Base-by-base conservation (phyloP, 108 stramenopile species). In the Stephanodiscus minutulus region DNA sequence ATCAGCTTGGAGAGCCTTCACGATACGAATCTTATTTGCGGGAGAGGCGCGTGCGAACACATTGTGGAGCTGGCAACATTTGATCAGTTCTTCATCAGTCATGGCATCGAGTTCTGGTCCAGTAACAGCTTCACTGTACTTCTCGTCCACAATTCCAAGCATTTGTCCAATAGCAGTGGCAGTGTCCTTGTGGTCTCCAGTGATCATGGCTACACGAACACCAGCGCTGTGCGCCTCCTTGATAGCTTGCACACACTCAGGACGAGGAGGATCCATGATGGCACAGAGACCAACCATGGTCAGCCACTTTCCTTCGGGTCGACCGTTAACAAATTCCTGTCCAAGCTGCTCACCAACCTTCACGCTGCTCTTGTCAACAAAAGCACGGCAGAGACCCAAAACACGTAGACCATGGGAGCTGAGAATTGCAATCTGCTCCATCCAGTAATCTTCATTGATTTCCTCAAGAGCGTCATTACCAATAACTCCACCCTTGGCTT, bases 181-280 rank as follows among this genome's bases (percentile, higher is more conserved):
- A 50, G 73, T 93, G 57, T 92, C 94, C 68, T 96, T 88, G 83
- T 96, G 91, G 64, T 98, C 98, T 28, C 98, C 98, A 25, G 98
- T 98, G 71, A 98, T 97, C 98, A 98, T 98, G 61, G 88, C 90
- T 63, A 97, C 95, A 57, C 96, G 90, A 31, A 97, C 90, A 47
- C 96, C 95, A 54, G 95, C 93, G 44, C 80, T 60, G 69, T 96
- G 93, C 48, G 96, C 94, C 59, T 77, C 82, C 17, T 64, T 62
- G 62, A 97, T 95, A 36, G 96, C 94, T 63, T 81, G 83, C 12
- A 87, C 72, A 60, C 91, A 96, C 58, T 95, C 96, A 7, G 91
- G 88, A 31, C 97, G 86, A 48, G 96, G 96, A 41, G 98, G 98
- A 67, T 98, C 98, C 82, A 87, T 85, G 67, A 98, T 96, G 25